Evolutionary conservation across 1,139 yeast species (phyloP).

Genomic region (Zygoascus sp.): DNA sequence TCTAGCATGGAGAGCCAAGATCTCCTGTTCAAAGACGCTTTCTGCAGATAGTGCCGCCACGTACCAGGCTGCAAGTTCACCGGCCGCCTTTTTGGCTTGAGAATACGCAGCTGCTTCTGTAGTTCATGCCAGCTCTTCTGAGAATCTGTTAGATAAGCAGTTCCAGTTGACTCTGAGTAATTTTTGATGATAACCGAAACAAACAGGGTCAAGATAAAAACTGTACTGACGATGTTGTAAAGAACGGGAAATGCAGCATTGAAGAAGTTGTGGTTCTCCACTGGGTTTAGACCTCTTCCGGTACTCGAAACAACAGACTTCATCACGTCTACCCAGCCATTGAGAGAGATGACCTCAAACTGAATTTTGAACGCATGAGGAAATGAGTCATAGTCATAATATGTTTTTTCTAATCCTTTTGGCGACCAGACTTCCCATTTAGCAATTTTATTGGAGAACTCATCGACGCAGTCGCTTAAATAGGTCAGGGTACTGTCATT

Average conservation of each 20-base stretch:
- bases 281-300: constrained; percentile 59
- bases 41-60: constrained; percentile 20
- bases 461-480: constrained; percentile 52
- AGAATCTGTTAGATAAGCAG: constrained; percentile 75
- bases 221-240: constrained; percentile 74
- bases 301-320: constrained; percentile 66
- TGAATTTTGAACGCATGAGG: constrained; percentile 60
- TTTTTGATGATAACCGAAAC: constrained; percentile 85
- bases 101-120: constrained; percentile 61
- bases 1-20: constrained; percentile 24
- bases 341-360: constrained; percentile 80
- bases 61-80: constrained; percentile 40
- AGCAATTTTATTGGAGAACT: constrained; percentile 55
- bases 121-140: constrained; percentile 90
- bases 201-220: constrained; percentile 81
- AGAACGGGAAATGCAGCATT: constrained; percentile 72
- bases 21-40: constrained; percentile 15
- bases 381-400: constrained; percentile 63
- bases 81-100: constrained; percentile 59
- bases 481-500: constrained; percentile 50
- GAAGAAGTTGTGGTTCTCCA: constrained; percentile 53
- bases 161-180: constrained; percentile 77
- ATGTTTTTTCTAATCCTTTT: constrained; percentile 58
- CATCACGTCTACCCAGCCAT: constrained; percentile 89
- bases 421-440: constrained; percentile 81